These are phyloP conservation scores for Dispira parvispora DNA, from an alignment of 192 early-diverging fungal genomes.

Conservation along the genomic window DNA sequence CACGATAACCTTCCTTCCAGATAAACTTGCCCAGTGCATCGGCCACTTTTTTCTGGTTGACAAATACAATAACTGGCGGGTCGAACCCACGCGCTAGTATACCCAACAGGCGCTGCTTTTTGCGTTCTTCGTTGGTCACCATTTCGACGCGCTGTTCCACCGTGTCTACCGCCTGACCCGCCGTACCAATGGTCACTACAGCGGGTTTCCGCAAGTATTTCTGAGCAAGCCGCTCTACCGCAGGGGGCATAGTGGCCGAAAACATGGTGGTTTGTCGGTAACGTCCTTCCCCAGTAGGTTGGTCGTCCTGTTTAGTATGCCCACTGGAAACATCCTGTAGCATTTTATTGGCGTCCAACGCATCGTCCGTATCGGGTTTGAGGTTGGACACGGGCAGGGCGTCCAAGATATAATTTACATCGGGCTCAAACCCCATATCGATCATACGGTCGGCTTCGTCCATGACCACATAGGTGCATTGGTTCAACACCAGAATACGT, in stretches of 20 bases:
- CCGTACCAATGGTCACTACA: slow-evolving; percentile 89
- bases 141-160: slow-evolving; percentile 95
- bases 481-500: slow-evolving; percentile 75
- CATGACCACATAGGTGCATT: slow-evolving; percentile 97
- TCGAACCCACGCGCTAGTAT: slow-evolving; percentile 21
- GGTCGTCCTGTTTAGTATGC: background rate
- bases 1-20: slow-evolving; percentile 26
- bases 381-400: slow-evolving; percentile 79
- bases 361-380: slow-evolving; percentile 67
- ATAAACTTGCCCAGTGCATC: slow-evolving; percentile 71
- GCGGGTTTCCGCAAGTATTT: slow-evolving; percentile 82
- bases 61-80: slow-evolving; percentile 92
- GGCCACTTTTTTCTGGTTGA: slow-evolving; percentile 88
- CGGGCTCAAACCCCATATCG: slow-evolving; percentile 87
- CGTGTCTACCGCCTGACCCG: slow-evolving; percentile 89
- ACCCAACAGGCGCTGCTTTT: slow-evolving; percentile 48
- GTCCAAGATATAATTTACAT: slow-evolving; percentile 92
- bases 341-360: slow-evolving; percentile 36
- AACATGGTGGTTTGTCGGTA: slow-evolving; percentile 98
- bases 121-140: slow-evolving; percentile 65
- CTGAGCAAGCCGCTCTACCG: slow-evolving; percentile 87
- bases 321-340: background rate
- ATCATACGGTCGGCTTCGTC: slow-evolving; percentile 97
- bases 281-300: slow-evolving; percentile 12
- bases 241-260: slow-evolving; percentile 94